Conservation (phyloP, 768 basidiomycete genomes). For the Leccinum rimulosum region DNA sequence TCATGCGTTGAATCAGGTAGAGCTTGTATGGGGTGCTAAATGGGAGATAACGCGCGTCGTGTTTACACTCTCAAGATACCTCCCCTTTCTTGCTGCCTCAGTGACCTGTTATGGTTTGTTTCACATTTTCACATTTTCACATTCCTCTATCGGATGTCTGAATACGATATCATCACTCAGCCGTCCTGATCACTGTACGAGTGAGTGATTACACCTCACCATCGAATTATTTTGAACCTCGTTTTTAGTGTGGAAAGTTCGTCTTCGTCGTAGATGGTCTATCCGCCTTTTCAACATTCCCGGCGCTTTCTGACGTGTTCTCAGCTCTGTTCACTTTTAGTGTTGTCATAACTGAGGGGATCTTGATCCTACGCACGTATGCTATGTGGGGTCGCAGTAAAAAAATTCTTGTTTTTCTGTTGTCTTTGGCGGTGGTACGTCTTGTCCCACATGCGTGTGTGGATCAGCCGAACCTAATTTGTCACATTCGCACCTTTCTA, state of each 20-base stretch:
- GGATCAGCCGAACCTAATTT: too few relatives aligned
- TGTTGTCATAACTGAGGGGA: slow-evolving; percentile 13
- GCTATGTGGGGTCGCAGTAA: slow-evolving; percentile 23
- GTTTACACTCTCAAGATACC: slow-evolving; percentile 28
- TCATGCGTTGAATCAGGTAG: slow-evolving; percentile 10
- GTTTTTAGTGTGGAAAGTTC: slow-evolving; percentile 21
- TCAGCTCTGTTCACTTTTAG: slow-evolving; percentile 16
- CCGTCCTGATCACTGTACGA: background rate
- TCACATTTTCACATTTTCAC: background rate
- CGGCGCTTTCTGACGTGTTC: background rate
- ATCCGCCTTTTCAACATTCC: background rate
- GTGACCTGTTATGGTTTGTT: slow-evolving; percentile 21
- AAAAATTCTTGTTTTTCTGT: slow-evolving; percentile 15
- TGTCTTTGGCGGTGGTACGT: slow-evolving; percentile 20
- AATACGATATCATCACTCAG: slow-evolving; percentile 3
- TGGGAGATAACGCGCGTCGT: slow-evolving; percentile 23
- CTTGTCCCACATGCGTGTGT: background rate
- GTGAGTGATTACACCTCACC: slow-evolving; percentile 3
- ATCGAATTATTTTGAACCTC: background rate
- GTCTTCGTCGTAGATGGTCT: slow-evolving; percentile 17
- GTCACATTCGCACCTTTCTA: background rate
- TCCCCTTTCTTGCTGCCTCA: slow-evolving; percentile 20
- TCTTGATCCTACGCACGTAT: slow-evolving; percentile 21
- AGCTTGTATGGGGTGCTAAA: slow-evolving; percentile 22
- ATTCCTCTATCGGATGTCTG: background rate